Conservation (phyloP, 164 flowering plant genomes). For the Brasenia schreberi region DNA sequence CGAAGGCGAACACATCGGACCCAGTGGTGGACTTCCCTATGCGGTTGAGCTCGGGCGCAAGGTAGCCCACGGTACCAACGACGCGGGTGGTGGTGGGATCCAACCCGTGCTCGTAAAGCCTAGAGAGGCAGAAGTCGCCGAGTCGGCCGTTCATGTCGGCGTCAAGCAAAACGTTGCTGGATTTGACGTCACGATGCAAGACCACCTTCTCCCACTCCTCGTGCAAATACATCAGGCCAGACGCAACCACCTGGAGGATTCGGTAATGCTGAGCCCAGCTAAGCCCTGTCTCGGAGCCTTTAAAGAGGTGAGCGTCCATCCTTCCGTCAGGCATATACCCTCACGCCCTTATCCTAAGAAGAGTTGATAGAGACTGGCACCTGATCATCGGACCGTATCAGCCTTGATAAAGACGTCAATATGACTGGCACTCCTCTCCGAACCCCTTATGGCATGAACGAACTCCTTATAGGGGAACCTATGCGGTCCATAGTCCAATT, state of each 20-base stretch:
- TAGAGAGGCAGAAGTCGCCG: conserved; percentile 32
- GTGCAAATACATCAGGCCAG: conserved; percentile 49
- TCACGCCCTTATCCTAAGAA: not conserved
- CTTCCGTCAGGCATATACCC: conserved; percentile 30
- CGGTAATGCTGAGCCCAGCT: conserved; percentile 41
- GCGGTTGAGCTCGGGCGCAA: not conserved
- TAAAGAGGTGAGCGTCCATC: conserved; percentile 37
- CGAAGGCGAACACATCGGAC: not conserved
- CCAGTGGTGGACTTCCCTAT: not conserved
- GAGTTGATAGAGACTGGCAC: too few relatives aligned
- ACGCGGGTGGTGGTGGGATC: too few relatives aligned
- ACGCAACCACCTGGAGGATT: conserved; percentile 45
- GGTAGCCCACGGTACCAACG: not conserved
- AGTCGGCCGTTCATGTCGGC: conserved; percentile 22
- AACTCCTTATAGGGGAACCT: conserved; percentile 40
- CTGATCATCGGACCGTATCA: too few relatives aligned
- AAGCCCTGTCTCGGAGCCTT: conserved; percentile 10
- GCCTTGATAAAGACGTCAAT: too few relatives aligned
- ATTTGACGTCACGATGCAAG: conserved; percentile 56
- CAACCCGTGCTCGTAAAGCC: conserved; percentile 8
- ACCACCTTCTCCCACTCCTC: conserved; percentile 58
- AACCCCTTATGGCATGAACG: conserved; percentile 38
- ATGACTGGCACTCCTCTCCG: too few relatives aligned
- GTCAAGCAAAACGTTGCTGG: conserved; percentile 49
- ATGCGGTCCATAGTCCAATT: conserved; percentile 40